Evolutionary conservation across 768 basidiomycete species (phyloP).

Genomic region (Suillus decipiens): DNA sequence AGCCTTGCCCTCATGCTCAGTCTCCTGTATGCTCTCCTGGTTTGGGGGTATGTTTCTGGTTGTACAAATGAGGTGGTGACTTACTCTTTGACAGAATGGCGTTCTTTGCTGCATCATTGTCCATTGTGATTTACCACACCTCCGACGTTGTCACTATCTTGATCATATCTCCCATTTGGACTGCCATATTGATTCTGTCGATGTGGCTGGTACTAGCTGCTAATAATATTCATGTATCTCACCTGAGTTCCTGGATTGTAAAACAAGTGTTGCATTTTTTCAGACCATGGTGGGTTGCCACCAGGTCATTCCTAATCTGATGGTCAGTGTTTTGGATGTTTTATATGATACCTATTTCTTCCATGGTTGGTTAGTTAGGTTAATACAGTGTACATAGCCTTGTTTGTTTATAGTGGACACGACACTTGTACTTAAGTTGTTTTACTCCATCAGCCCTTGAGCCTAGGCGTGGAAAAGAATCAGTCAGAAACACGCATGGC

Average conservation of each 20-base stretch:
- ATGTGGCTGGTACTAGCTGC: not conserved
- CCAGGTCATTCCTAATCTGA: not conserved
- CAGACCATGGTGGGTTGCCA: not conserved
- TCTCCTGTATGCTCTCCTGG: conserved; percentile 33
- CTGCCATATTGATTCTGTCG: not conserved
- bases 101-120: conserved; percentile 10
- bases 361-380: no score
- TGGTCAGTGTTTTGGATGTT: not conserved
- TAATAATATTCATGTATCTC: not conserved
- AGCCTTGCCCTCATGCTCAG: conserved; percentile 33
- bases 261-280: not conserved
- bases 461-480: no score
- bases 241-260: not conserved
- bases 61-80: not conserved
- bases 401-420: not conserved
- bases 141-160: not conserved
- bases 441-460: not conserved
- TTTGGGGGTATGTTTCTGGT: conserved; percentile 22
- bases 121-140: conserved; percentile 2
- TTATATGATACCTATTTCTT: not conserved
- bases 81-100: conserved; percentile 8
- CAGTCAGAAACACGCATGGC: no score
- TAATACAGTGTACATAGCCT: not conserved
- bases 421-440: not conserved
- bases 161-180: conserved; percentile 6